Evolutionary conservation across 1,284 basidiomycete species (phyloP).

Genomic region (Wolfiporia cocos): DNA sequence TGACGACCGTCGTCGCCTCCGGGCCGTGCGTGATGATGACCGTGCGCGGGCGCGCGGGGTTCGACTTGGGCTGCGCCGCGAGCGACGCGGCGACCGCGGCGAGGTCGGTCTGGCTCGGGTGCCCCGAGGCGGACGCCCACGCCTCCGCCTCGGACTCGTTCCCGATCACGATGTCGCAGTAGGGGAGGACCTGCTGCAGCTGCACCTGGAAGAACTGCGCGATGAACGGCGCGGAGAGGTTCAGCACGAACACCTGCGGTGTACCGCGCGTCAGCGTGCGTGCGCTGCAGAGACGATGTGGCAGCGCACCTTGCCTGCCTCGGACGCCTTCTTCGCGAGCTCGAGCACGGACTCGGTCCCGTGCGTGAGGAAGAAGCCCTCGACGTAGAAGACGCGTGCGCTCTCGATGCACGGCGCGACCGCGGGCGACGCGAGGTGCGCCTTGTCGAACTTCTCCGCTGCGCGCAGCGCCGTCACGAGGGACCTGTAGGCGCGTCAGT

Average conservation of each 20-base stretch:
- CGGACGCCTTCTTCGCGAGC: slow-evolving; percentile 79
- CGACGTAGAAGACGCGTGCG: slow-evolving; percentile 91
- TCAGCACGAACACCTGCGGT: slow-evolving; percentile 76
- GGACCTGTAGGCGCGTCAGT: slow-evolving; percentile 45
- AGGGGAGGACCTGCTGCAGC: slow-evolving; percentile 74
- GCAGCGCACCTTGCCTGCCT: slow-evolving; percentile 62
- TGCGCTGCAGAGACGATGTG: background rate
- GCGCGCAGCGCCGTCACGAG: slow-evolving; percentile 88
- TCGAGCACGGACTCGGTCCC: slow-evolving; percentile 73
- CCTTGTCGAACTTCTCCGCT: slow-evolving; percentile 84
- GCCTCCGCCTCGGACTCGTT: slow-evolving; percentile 94
- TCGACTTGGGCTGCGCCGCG: slow-evolving; percentile 64
- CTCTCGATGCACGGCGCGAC: slow-evolving; percentile 75
- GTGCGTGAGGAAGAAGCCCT: slow-evolving; percentile 97
- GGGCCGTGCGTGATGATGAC: slow-evolving; percentile 94
- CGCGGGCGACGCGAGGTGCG: slow-evolving; percentile 74
- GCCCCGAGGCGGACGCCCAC: slow-evolving; percentile 69
- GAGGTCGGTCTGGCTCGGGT: slow-evolving; percentile 57
- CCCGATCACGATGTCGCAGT: slow-evolving; percentile 85
- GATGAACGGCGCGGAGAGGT: slow-evolving; percentile 98
- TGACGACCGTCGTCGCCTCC: slow-evolving; percentile 76
- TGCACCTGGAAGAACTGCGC: slow-evolving; percentile 89
- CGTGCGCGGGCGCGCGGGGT: slow-evolving; percentile 68
- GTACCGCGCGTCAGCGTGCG: slow-evolving; percentile 1
- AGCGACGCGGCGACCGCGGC: slow-evolving; percentile 67